A percentile compares a stretch with the other conserved stretches of the same genome.
Evolutionary conservation across 2,329 filamentous ascomycete genomes (phyloP).

Genomic region (Penicillium hordei): DNA sequence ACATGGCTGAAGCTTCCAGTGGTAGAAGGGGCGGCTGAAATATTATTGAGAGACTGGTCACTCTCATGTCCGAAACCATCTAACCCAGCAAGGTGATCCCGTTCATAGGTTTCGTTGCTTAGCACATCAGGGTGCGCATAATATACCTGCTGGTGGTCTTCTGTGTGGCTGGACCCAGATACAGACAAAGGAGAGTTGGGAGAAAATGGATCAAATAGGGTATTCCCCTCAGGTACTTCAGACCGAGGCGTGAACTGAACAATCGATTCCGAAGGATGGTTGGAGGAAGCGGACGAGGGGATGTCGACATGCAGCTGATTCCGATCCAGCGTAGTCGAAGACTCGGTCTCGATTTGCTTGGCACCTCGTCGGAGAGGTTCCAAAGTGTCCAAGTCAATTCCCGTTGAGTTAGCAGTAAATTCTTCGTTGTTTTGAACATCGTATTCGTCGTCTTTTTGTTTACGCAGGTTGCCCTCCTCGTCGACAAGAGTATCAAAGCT

Average conservation of each 20-base stretch:
- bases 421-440: conserved; percentile 9
- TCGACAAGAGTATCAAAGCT: conserved; percentile 50
- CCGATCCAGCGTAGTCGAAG: conserved; percentile 11
- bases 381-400: conserved; percentile 33
- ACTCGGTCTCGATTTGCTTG: conserved; percentile 14
- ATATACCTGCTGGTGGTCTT: conserved; percentile 33
- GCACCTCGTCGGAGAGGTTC: conserved; percentile 29
- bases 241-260: conserved; percentile 49
- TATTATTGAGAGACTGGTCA: conserved; percentile 20
- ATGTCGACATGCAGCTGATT: conserved; percentile 30
- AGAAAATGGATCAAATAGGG: conserved; percentile 23
- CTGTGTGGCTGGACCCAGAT: conserved; percentile 36
- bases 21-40: conserved; percentile 40
- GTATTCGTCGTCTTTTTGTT: conserved; percentile 8
- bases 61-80: conserved; percentile 12
- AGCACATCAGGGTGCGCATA: conserved; percentile 34
- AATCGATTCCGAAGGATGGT: conserved; percentile 44
- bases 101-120: conserved; percentile 22
- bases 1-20: conserved; percentile 42
- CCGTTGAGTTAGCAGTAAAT: conserved; percentile 37
- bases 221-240: conserved; percentile 36
- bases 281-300: conserved; percentile 36
- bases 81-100: conserved; percentile 16
- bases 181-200: conserved; percentile 19
- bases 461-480: conserved; percentile 38